Evolutionary conservation across 2,329 filamentous ascomycete species (phyloP), one percentile per base, ranked within the genome.

Genomic region (Stagonosporopsis tanaceti): DNA sequence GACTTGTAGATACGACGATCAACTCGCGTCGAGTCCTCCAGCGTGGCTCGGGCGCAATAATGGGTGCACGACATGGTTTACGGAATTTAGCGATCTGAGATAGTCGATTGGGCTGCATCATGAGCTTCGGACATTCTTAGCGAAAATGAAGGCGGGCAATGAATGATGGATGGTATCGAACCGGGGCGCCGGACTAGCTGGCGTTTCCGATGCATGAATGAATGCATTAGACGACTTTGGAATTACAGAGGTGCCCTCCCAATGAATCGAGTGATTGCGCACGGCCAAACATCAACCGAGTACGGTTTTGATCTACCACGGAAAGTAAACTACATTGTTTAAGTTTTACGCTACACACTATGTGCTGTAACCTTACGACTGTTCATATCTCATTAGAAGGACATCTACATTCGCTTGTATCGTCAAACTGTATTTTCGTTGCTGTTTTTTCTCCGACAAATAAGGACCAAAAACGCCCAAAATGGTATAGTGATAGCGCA

Each of bases 1-100:
- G 81, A 83, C 69, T 80, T 83, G 78, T 83, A 82, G 73, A 79
- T 74, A 72, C 40, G 60, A 61, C 64, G 61, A 66, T 60, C 50
- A 62, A 60, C 58, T 63, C 57, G 60, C 61, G 61, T 64, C 66
- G 63, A 55, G 53, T 59, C 64, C 59, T 42, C 38, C 48, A 45
- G 41, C 41, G 51, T 55, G 61, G 59, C 53, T 46, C 48, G 61
- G 48, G 63, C 62, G 59, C 66, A 62, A 53, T 66, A 66, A 71
- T 68, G 69, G 66, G 66, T 63, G 53, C 59, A 71, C 64, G 68
- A 69, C 61, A 71, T 61, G 59, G 63, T 56, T 62, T 58, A 67
- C 57, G 64, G 64, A 59, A 69, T 60, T 62, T 66, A 63, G 63
- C 60, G 61, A 62, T 59, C 52, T 63, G 60, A 60, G 50, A 62